Evolutionary conservation across 1,284 basidiomycete species (phyloP), one percentile per base, ranked within the genome.

Genomic region (Mycena sp.): DNA sequence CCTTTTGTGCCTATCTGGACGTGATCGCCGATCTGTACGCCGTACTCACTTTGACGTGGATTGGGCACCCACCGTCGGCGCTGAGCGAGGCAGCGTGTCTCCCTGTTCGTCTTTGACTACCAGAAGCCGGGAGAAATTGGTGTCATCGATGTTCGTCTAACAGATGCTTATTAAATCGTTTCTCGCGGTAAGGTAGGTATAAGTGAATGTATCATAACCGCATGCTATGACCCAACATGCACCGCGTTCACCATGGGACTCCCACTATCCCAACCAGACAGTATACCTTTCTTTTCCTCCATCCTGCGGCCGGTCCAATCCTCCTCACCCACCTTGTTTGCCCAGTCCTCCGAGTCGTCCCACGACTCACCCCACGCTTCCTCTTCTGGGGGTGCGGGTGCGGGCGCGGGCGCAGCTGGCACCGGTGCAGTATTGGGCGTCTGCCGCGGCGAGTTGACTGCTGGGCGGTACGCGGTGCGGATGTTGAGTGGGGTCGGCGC

Each of bases 311-410:
- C 82, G 14, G 79, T 82, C 83, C 81, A 82, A 16, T 83, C 83
- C 56, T 85, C 83, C 53, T 82, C 83, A 1, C 77, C 80, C 0
- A 78, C 78, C 52, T 75, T 73, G 50, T 81, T 78, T 12, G 78
- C 82, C 90, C 90, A 88, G 71, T 88, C 83, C 46, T 80, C 80
- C 30, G 73, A 65, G 71, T 90, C 83, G 48, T 86, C 81, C 85
- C 88, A 84, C 53, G 84, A 74, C 51, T 83, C 78, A 57, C 80
- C 73, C 83, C 85, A 85, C 49, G 69, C 72, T 49, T 71, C 72
- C 35, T 64, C 68, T 23, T 49, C 49, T 4, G 70, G 59, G 61
- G 5, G 67, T 62, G 67, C 55, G 37, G 38, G 56, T 3, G 61
- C 30, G n/a, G 56, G 45, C n/a, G 7, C 35, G 23, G 64, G 60